Evolutionary conservation across 176 grass and related monocot genomes (phyloP), one percentile per base, ranked within the genome.

Genomic region (Panicum miliaceum): DNA sequence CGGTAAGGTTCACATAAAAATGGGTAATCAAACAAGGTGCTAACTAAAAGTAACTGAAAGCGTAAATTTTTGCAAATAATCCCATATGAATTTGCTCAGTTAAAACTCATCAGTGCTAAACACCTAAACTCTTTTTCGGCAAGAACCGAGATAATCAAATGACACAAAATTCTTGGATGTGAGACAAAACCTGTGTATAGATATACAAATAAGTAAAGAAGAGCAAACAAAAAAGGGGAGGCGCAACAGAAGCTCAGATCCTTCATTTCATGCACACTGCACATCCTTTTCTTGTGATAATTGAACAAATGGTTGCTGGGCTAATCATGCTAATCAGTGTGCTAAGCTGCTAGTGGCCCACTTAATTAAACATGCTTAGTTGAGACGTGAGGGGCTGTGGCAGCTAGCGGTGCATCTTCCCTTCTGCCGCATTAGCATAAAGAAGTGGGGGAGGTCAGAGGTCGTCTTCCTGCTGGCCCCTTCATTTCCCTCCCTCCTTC

Each of bases 381-480:
- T 86, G 71, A 82, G 78, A 81, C 78, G 47, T 68, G 73, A 38
- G 56, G 18, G 13, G 64, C 42, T 52, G 36, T 47, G 58, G 62
- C 1, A 32, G 29, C 29, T 32, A 76, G 43, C 36, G 73, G 26
- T 56, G 12, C 73, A 76, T 32, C 35, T 34, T 35, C 34, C 32
- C 69, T 79, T 77, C 34, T 23, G 71, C 73, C 70, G 32, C 76
- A 52, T 32, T 60, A 32, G 61, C 51, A 73, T 53, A 85, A 75
- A 77, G 23, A 81, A 64, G 69, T 47, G 53, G 36, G 69, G 69
- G 56, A 77, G 65, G 56, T 76, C 72, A 77, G 23, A 54, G 19
- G 78, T 90, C 64, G 56, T 86, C 82, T 72, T 86, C 83, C 26
- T 48, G 26, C 26, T 48, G 26, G 34, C 54, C 37, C 32, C 56